Evolutionary conservation across 2,329 filamentous ascomycete genomes (phyloP), one percentile per base, ranked within the genome.

Genomic region (Didymosphaeria variabile): DNA sequence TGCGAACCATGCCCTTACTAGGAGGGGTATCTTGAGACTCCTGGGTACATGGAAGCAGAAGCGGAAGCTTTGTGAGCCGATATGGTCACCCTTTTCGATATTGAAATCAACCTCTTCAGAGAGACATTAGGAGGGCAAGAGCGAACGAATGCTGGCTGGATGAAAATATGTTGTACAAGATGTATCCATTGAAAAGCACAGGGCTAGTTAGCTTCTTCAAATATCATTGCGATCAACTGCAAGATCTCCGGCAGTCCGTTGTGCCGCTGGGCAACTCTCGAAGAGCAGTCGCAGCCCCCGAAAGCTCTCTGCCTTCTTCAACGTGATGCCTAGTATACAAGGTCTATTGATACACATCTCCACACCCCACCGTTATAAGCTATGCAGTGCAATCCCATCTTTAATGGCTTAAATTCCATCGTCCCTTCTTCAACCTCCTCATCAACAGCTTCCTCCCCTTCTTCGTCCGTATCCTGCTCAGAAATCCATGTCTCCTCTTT

Each of bases 401-500:
- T 59, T 57, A 77, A 68, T 78, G 76, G 57, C 74, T 77, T 63
- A 78, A 56, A 55, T 74, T 77, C 70, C 68, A 71, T 74, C 86
- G 80, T 26, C 84, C 83, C 80, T 86, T 88, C 58, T 81, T 72
- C 69, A 80, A 78, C 73, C 87, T 80, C 71, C 86, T 80, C 75
- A 81, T 82, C 65, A 90, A 66, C 52, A 84, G 79, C 73, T 82
- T 82, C 69, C 84, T 77, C 26, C 87, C 87, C 55, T 81, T 84
- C 70, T 83, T 81, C 23, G 81, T 81, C 70, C 80, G 79, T 62
- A 87, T 65, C 67, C 87, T 75, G 10, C 83, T 78, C 61, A 89
- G 71, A 69, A 88, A 89, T 2, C 87, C 87, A 77, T 87, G 85
- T 68, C 87, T 81, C 64, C 87, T 80, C 79, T 89, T 90, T 72